Conservation (phyloP, 73 alveolate species). For the Stentor roeselii region DNA sequence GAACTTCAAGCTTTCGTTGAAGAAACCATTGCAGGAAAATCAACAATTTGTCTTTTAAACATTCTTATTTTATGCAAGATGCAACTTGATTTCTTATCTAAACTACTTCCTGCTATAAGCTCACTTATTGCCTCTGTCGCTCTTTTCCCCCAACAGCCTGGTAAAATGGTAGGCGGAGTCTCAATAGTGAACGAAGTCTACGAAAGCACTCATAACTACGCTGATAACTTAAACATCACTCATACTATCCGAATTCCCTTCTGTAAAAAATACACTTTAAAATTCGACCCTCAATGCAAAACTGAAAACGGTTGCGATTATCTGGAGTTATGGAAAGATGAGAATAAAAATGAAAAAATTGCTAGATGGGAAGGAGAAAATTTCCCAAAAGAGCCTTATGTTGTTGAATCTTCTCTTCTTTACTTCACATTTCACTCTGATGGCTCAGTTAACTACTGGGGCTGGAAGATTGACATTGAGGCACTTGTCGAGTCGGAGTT, state of each 20-base stretch:
- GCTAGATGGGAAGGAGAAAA: slow-evolving; percentile 32
- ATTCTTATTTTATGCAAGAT: background rate
- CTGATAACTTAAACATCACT: background rate
- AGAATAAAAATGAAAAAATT: background rate
- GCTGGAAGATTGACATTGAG: slow-evolving; percentile 22
- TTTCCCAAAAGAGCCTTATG: slow-evolving; percentile 13
- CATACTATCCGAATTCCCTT: background rate
- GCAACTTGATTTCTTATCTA: background rate
- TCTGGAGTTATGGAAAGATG: background rate
- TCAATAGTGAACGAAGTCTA: background rate
- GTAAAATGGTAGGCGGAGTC: background rate
- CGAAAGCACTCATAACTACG: slow-evolving; percentile 20
- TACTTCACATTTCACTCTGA: slow-evolving; percentile 24
- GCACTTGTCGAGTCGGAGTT: background rate
- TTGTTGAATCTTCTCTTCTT: background rate
- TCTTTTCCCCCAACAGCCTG: background rate
- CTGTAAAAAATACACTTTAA: background rate
- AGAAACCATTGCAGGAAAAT: background rate
- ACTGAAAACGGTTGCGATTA: slow-evolving; percentile 26
- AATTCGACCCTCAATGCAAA: slow-evolving; percentile 29
- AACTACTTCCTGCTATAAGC: background rate
- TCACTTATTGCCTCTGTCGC: slow-evolving; percentile 1
- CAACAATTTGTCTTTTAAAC: background rate
- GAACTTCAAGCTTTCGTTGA: background rate
- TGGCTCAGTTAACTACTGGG: slow-evolving; percentile 30